Conservation (phyloP, 768 basidiomycete species). For the Strobilomyces echinocephalus region DNA sequence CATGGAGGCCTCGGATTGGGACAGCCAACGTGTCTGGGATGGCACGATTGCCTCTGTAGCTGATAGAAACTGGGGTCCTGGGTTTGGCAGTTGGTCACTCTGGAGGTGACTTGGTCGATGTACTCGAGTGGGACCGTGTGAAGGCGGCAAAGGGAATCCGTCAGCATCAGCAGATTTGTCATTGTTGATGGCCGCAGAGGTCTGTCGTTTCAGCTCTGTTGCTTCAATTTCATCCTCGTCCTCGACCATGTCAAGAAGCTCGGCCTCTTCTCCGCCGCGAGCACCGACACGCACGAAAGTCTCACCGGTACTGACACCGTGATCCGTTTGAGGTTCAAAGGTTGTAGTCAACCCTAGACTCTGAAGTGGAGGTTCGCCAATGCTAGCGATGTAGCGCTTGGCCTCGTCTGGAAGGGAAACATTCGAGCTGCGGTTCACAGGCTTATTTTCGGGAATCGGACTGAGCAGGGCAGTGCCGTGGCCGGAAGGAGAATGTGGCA, state of each 20-base stretch:
- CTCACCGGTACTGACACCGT: neutral
- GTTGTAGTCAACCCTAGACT: conserved; percentile 37
- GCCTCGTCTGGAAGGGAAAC: conserved; percentile 76
- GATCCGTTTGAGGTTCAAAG: neutral
- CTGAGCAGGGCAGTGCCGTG: conserved; percentile 14
- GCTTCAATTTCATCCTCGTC: conserved; percentile 30
- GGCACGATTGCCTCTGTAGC: conserved; percentile 12
- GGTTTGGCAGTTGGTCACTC: conserved; percentile 1
- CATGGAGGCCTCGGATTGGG: conserved; percentile 18
- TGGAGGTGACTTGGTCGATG: conserved; percentile 8
- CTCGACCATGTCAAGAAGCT: conserved; percentile 61
- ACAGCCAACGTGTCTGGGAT: conserved; percentile 23
- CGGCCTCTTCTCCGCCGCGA: conserved; percentile 34
- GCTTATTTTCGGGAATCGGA: conserved; percentile 30
- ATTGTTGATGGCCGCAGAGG: conserved; percentile 6
- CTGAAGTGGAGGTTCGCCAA: conserved; percentile 58
- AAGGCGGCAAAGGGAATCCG: conserved; percentile 50
- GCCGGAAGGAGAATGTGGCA: conserved; percentile 20
- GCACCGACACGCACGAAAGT: conserved; percentile 10
- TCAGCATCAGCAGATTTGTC: conserved; percentile 41
- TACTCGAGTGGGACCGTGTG: conserved; percentile 18
- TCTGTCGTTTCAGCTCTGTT: conserved; percentile 7
- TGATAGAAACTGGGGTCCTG: conserved; percentile 18
- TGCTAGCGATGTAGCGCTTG: conserved; percentile 62
- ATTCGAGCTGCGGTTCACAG: conserved; percentile 57